Evolutionary conservation across 306 rosid genomes (phyloP).

Genomic region (Corylus heterophylla): DNA sequence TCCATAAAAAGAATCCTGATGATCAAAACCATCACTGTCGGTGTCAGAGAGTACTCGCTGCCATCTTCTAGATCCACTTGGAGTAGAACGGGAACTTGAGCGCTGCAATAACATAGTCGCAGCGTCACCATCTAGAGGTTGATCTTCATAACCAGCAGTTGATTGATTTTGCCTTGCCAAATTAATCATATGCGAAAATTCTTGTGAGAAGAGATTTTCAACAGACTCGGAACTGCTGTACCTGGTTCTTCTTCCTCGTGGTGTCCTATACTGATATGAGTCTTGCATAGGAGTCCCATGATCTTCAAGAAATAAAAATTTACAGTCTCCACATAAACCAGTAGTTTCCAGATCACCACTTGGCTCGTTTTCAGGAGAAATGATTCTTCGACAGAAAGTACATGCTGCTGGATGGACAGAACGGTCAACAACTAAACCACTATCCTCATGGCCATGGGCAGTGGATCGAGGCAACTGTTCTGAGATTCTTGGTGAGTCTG

Average conservation of each 20-base stretch:
- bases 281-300: constrained; percentile 43
- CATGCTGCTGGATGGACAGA: constrained; percentile 47
- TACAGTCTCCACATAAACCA: constrained; percentile 81
- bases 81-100: constrained; percentile 63
- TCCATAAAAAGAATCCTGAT: constrained; percentile 58
- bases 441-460: constrained; percentile 24
- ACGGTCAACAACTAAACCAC: constrained; percentile 25
- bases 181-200: constrained; percentile 48
- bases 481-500: constrained; percentile 39
- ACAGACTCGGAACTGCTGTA: constrained; percentile 63
- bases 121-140: constrained; percentile 44
- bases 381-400: constrained; percentile 58
- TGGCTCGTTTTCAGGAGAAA: constrained; percentile 52
- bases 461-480: constrained; percentile 32
- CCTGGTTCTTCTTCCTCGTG: constrained; percentile 61
- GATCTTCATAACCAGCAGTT: constrained; percentile 51
- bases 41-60: constrained; percentile 65
- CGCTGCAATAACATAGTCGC: constrained; percentile 45
- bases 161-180: constrained; percentile 49
- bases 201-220: constrained; percentile 51
- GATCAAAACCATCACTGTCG: constrained; percentile 80
- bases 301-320: constrained; percentile 81
- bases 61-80: constrained; percentile 76
- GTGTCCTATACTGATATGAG: constrained; percentile 37
- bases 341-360: constrained; percentile 38